A percentile compares a stretch with the other conserved stretches of the same genome.
These are phyloP conservation scores for Globisporangium carolinianum DNA, from an alignment of 352 stramenopile species.

Conservation along the genomic window DNA sequence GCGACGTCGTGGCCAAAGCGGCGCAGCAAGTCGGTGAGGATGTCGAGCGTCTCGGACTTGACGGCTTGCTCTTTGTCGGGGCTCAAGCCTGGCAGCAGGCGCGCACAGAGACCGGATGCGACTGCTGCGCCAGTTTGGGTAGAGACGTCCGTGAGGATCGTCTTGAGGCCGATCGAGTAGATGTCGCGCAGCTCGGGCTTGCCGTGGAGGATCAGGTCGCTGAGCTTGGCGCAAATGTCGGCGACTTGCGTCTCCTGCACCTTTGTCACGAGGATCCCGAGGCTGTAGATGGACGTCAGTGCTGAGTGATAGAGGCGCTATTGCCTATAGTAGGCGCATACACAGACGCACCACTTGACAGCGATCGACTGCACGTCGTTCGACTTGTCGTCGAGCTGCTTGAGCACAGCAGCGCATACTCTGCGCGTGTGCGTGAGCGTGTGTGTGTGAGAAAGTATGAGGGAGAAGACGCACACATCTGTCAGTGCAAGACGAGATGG, in stretches of 20 bases:
- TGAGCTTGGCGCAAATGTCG: constrained; percentile 97
- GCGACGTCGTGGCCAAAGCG: constrained; percentile 92
- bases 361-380: constrained; percentile 98
- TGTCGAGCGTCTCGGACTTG: constrained; percentile 94
- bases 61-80: constrained; percentile 74
- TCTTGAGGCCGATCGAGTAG: constrained; percentile 98
- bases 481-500: neutral
- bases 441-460: neutral
- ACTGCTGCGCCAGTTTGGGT: constrained; percentile 85
- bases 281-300: neutral
- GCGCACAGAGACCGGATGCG: constrained; percentile 54
- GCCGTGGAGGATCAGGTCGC: constrained; percentile 93
- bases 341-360: constrained; percentile 64
- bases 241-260: constrained; percentile 92
- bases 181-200: constrained; percentile 98
- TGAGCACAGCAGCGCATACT: constrained; percentile 94
- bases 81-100: constrained; percentile 53
- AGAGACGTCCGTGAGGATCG: constrained; percentile 93
- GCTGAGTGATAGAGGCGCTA: neutral
- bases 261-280: constrained; percentile 96
- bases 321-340: no score
- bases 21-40: constrained; percentile 94
- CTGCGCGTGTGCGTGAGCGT: constrained; percentile 17
- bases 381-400: constrained; percentile 97
- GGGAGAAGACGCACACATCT: neutral